Evolutionary conservation across 495 filamentous ascomycete genomes (phyloP).

Genomic region (Trypethelium eluteriae): DNA sequence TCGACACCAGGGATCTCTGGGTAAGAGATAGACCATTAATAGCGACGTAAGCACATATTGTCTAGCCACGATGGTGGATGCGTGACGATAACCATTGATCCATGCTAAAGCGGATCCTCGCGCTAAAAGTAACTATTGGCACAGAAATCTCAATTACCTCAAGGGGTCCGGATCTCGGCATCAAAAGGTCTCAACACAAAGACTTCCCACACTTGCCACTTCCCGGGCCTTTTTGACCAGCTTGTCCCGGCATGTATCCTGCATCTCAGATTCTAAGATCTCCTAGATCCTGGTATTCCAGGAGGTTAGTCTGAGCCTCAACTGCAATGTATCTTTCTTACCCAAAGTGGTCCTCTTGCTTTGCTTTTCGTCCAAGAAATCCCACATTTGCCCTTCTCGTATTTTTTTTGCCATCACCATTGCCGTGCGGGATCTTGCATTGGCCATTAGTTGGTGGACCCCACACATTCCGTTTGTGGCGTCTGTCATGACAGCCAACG

Average conservation of each 20-base stretch:
- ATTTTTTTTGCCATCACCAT: not conserved
- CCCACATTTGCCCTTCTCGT: too few relatives aligned
- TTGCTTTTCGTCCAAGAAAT: not conserved
- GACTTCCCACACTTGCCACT: too few relatives aligned
- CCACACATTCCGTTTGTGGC: not conserved
- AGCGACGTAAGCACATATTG: too few relatives aligned
- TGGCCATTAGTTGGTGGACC: not conserved
- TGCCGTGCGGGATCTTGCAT: not conserved
- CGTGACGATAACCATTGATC: too few relatives aligned
- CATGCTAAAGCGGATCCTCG: too few relatives aligned
- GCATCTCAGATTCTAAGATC: not conserved
- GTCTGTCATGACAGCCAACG: not conserved
- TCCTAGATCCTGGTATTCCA: not conserved
- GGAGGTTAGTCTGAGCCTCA: not conserved
- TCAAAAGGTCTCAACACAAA: too few relatives aligned
- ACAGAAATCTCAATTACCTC: too few relatives aligned
- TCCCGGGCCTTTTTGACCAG: not conserved
- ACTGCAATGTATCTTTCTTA: not conserved
- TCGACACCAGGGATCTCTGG: too few relatives aligned
- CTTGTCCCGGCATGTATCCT: not conserved
- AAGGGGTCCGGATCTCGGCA: too few relatives aligned
- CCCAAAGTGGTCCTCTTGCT: not conserved
- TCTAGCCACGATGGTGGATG: too few relatives aligned
- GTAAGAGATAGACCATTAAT: too few relatives aligned
- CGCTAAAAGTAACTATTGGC: too few relatives aligned